Evolutionary conservation across 73 alveolate genomes (phyloP).

Genomic region (Paramecium tetraurelia): DNA sequence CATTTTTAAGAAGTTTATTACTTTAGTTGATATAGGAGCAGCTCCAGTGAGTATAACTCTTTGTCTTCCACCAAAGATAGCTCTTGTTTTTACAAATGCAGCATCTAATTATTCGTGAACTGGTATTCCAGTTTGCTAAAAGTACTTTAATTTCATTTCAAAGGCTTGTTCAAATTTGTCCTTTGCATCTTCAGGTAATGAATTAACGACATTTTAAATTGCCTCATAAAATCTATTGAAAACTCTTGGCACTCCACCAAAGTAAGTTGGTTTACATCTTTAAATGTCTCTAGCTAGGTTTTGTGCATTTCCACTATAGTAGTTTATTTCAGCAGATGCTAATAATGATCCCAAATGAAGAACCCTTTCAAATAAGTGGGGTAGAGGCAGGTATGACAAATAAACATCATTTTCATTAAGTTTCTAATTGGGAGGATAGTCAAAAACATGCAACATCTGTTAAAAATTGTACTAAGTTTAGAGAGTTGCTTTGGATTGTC

Average conservation of each 20-base stretch:
- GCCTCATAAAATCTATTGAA: constrained; percentile 85
- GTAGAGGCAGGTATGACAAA: constrained; percentile 85
- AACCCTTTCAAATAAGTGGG: constrained; percentile 87
- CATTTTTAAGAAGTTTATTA: constrained; percentile 70
- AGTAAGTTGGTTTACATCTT: constrained; percentile 89
- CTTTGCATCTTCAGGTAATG: constrained; percentile 66
- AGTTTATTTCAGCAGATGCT: constrained; percentile 76
- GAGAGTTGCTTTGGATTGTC: constrained; percentile 85
- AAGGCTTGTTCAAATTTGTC: constrained; percentile 77
- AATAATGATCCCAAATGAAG: constrained; percentile 37
- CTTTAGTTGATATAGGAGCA: constrained; percentile 83
- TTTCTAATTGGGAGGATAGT: neutral
- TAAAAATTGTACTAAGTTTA: constrained; percentile 69
- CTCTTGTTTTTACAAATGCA: constrained; percentile 77
- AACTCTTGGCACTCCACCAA: constrained; percentile 98
- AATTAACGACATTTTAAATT: constrained; percentile 69
- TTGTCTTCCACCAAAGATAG: constrained; percentile 83
- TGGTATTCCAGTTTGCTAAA: constrained; percentile 51
- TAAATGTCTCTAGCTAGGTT: constrained; percentile 85
- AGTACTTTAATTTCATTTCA: constrained; percentile 59
- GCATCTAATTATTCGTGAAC: constrained; percentile 79
- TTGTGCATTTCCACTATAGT: constrained; percentile 82
- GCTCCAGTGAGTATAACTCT: constrained; percentile 82
- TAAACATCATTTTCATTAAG: constrained; percentile 71
- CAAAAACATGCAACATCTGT: constrained; percentile 2